These are phyloP conservation scores for Lasiodiplodia theobromae DNA, from an alignment of 2,329 filamentous ascomycete species.

Conservation along the genomic window DNA sequence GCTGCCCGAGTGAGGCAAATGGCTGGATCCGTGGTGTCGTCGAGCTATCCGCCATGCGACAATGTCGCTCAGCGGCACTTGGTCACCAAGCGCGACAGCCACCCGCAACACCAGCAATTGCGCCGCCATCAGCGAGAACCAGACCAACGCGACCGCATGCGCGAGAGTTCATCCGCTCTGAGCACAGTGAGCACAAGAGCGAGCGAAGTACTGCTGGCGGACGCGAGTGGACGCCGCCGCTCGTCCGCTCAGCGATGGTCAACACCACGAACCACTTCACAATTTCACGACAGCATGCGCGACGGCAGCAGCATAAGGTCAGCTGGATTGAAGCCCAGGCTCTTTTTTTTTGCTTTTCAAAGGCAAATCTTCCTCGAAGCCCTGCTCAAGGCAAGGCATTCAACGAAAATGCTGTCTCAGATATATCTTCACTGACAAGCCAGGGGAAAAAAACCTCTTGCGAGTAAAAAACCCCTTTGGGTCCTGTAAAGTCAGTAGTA, in stretches of 20 bases:
- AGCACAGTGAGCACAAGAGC: background rate
- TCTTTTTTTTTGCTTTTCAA: no score
- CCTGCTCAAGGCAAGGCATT: background rate
- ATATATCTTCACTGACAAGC: no score
- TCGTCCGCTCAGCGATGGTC: background rate
- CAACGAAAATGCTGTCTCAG: background rate
- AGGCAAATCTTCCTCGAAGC: background rate
- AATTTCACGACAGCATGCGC: background rate
- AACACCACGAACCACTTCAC: background rate
- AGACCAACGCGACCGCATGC: background rate
- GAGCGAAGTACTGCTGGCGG: background rate
- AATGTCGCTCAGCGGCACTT: background rate
- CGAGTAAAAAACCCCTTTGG: background rate
- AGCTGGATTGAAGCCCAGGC: background rate
- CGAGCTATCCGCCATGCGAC: background rate
- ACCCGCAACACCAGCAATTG: background rate
- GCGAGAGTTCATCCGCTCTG: background rate
- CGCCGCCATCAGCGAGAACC: background rate
- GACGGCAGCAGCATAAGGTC: background rate
- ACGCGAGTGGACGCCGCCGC: background rate
- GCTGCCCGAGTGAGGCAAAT: background rate
- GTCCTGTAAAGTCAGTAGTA: no score
- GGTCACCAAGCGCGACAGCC: background rate
- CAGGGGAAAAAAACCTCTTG: background rate
- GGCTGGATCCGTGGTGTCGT: background rate